phyloP scores from a whole-genome alignment of 306 rosid genomes.

The Prunus mongolica region DNA sequence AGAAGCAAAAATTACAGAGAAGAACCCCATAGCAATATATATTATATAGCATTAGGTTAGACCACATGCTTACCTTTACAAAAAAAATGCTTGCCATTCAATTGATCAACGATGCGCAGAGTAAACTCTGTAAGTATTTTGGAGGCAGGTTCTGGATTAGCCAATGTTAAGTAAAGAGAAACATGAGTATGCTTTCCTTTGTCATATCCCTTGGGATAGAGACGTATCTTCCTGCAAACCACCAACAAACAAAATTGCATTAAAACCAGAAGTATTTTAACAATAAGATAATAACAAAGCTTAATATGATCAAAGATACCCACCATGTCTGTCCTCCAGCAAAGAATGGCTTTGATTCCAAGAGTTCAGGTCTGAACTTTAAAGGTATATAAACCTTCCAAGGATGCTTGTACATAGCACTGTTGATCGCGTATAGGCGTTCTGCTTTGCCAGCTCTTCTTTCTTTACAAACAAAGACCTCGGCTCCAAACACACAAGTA shows the following conservation, averaged over 20 bases:
- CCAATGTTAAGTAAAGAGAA: constrained; percentile 40
- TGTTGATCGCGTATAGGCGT: no score
- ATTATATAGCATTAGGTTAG: no score
- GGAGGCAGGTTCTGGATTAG: constrained; percentile 28
- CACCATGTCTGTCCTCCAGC: constrained; percentile 53
- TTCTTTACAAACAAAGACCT: no score
- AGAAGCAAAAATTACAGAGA: no score
- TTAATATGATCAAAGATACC: no score
- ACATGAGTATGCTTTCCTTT: constrained; percentile 33
- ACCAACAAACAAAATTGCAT: no score
- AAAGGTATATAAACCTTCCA: constrained; percentile 35
- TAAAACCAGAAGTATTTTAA: no score
- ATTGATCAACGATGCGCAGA: constrained; percentile 41
- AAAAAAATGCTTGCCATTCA: constrained; percentile 12
- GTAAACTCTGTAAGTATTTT: constrained; percentile 38
- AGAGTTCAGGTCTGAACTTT: constrained; percentile 20
- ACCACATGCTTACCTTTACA: constrained; percentile 34
- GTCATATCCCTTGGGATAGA: constrained; percentile 50
- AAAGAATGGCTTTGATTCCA: constrained; percentile 39
- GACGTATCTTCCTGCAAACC: constrained; percentile 44
- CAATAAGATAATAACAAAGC: no score
- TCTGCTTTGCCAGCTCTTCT: no score
- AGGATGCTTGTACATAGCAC: constrained; percentile 25
- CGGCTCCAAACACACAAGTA: no score
- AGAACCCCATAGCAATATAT: no score